Base-by-base conservation (phyloP, 2,329 filamentous ascomycete genomes). In the Aspergillus jensenii region DNA sequence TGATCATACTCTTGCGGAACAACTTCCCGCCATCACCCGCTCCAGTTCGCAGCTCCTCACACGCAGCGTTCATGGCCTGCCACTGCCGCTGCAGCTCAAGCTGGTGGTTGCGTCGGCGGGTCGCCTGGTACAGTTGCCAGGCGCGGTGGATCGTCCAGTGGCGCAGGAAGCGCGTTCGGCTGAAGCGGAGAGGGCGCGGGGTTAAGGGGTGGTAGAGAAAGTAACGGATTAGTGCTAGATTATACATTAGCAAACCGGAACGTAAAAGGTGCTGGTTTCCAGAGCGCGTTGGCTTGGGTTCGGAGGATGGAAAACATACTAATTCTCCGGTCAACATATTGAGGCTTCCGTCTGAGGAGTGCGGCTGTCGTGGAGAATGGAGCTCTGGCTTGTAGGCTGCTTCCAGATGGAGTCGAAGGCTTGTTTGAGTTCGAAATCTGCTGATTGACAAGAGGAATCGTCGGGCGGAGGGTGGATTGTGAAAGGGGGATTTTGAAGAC, bases 131-230 rank as follows among this genome's bases (percentile, higher is more conserved):
- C 31, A 98, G 82, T 68, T 90, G 83, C 91, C 93, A 98, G 21
- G 93, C 93, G 67, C 95, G 92, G 81, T 98, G 93, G 76, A 99
- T 98, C 52, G 95, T 98, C 95, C 95, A 99, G 82, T 99, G 95
- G 47, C 95, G 90, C 63, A 99, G 87, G 76, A 87, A 85, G 56
- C 95, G 88, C 76, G 89, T 90, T 67, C 93, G 91, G 41, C 87
- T 91, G 84, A 98, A 93, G 68, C 91, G 89, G 64, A 99, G 85
- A 1, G 95, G 93, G 12, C 87, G 85, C 0, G 87, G 88, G 6
- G 85, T 89, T 31, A 83, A 77, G 2, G 87, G 86, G 74, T 90
- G 88, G 68, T 83, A 77, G 66, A 90, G 84, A 75, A 87, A 85
- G 78, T 90, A 90, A 67, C 87, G 82, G 73, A 90, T 90, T 55